A percentile compares a stretch with the other conserved stretches of the same genome.
Conservation (phyloP, 257 asterid genomes). For the Nicotiana knightiana region DNA sequence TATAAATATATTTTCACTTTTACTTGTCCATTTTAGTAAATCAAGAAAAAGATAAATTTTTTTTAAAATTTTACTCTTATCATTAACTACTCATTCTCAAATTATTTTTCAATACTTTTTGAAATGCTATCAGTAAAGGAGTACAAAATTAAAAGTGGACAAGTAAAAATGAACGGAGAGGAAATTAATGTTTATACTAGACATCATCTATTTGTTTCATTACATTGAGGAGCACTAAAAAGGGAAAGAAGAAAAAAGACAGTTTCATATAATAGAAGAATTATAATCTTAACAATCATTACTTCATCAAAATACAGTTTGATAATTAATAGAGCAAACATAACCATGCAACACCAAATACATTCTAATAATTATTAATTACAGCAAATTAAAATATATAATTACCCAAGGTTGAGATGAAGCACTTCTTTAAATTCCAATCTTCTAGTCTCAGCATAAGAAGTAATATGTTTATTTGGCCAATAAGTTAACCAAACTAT, state of each 20-base stretch:
- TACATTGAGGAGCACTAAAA: too few relatives aligned
- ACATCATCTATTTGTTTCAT: background rate
- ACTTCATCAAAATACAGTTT: background rate
- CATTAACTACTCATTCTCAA: too few relatives aligned
- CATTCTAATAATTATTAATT: background rate
- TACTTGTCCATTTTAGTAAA: too few relatives aligned
- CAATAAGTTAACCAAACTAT: conserved; percentile 86
- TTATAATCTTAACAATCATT: background rate
- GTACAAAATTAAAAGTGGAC: too few relatives aligned
- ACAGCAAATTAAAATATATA: background rate
- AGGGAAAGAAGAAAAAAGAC: too few relatives aligned
- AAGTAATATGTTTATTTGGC: conserved; percentile 70
- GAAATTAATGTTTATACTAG: background rate
- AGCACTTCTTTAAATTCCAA: conserved; percentile 59
- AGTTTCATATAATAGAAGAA: background rate
- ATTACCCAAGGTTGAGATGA: conserved; percentile 34
- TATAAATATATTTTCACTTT: too few relatives aligned
- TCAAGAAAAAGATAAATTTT: too few relatives aligned
- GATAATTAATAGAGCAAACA: background rate
- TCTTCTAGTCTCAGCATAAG: conserved; percentile 65
- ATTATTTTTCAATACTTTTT: too few relatives aligned
- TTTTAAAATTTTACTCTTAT: too few relatives aligned
- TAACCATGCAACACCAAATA: background rate
- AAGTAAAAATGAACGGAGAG: too few relatives aligned
- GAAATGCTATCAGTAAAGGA: too few relatives aligned